Conservation (phyloP, 2,329 filamentous ascomycete species). For the Taxawa tesnikishii region DNA sequence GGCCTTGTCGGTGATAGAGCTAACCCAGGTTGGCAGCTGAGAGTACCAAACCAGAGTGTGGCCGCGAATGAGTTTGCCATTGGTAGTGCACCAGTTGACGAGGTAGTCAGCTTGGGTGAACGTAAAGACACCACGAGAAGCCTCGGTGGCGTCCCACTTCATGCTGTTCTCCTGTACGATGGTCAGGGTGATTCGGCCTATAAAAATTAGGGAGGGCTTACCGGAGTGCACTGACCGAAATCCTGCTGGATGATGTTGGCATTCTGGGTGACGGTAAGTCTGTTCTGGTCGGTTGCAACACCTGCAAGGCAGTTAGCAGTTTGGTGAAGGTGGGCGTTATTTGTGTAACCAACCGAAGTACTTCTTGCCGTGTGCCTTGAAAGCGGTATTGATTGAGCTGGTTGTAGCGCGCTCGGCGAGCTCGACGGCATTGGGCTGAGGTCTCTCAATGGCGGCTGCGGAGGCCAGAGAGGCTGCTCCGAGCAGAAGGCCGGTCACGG, state of each 20-base stretch:
- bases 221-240: conserved; percentile 52
- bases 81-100: conserved; percentile 43
- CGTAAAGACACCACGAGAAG: conserved; percentile 38
- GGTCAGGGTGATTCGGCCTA: no score
- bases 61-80: conserved; percentile 49
- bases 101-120: conserved; percentile 48
- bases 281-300: conserved; percentile 41
- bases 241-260: conserved; percentile 46
- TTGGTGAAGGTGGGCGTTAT: no score
- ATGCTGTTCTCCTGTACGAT: conserved; percentile 65
- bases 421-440: no score
- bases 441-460: no score
- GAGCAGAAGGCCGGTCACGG: no score
- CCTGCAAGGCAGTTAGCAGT: no score
- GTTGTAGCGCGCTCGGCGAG: no score
- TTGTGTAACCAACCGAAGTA: no score
- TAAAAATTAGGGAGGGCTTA: no score
- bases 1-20: conserved; percentile 37
- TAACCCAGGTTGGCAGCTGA: conserved; percentile 43
- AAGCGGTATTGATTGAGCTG: conserved; percentile 43
- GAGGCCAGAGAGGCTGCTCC: no score
- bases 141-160: conserved; percentile 53
- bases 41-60: conserved; percentile 56
- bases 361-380: conserved; percentile 51
- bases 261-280: conserved; percentile 36